Evolutionary conservation across 176 grass and related monocot genomes (phyloP), one percentile per base, ranked within the genome.

Genomic region (Zoysia pacifica): DNA sequence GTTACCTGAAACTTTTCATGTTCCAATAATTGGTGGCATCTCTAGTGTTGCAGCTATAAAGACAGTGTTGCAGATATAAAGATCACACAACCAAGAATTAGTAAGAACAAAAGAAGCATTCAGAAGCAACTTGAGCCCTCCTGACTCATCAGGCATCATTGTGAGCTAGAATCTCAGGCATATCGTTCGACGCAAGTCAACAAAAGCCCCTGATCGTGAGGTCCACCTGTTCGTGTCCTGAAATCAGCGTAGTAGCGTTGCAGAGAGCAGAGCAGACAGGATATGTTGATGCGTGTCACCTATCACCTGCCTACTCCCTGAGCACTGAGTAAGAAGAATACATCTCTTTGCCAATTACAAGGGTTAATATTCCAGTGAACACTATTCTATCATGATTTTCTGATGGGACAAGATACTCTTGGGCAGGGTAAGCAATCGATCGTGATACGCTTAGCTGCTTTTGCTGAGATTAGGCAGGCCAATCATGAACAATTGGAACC

Each of bases 261-360:
- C 72, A 61, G 65, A 62, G 69, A 79, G 39, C 70, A 62, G 69
- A 79, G 39, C 70, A 74, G 75, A 75, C 70, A 79, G 55, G 76
- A 83, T 71, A 69, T 80, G 43, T 75, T 84, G 82, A 64, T 84
- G 65, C 82, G 43, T 54, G 6, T 75, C 48, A 46, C 76, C 47
- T 84, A 70, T 71, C 75, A 77, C 18, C 81, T 36, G 70, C 77
- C 77, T 76, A 89, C 65, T 85, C 87, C 87, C 85, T 89, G 76
- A 81, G 65, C 87, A 85, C 87, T 80, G 85, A 89, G 87, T 42
- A 84, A 81, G 82, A 89, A 54, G 14, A 54, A 10, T 11, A 4
- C 51, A 8, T 49, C 48, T 10, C 2, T 49, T 54, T 54, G 62
- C 87, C 12, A 76, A 85, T 59, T 59, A 19, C n/a, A 59, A 20